A percentile compares a stretch with the other conserved stretches of the same genome.
These are phyloP conservation scores for Heteromeles arbutifolia DNA, from an alignment of 306 rosid genomes.

Conservation along the genomic window DNA sequence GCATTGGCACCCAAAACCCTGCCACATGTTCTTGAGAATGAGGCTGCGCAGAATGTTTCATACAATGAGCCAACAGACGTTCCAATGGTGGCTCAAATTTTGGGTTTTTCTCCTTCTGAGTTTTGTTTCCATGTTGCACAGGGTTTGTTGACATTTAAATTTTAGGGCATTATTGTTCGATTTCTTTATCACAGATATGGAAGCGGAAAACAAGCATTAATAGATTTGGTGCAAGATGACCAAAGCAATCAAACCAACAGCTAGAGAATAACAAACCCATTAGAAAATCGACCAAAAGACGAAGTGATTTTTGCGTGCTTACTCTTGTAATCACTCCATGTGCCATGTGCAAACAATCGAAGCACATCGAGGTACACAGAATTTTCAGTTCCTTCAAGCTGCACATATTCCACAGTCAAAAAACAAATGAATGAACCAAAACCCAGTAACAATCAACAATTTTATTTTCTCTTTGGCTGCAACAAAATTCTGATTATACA, in stretches of 20 bases:
- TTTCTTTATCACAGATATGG: not conserved
- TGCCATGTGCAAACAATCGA: slow-evolving; percentile 83
- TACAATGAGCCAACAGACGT: not conserved
- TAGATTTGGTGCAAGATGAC: not conserved
- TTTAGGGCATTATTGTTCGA: not conserved
- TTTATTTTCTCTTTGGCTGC: not conserved
- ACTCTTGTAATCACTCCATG: slow-evolving; percentile 93
- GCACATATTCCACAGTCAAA: slow-evolving; percentile 22
- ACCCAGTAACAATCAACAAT: not conserved
- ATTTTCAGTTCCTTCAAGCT: slow-evolving; percentile 69
- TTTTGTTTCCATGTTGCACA: not conserved
- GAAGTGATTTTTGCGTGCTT: slow-evolving; percentile 18
- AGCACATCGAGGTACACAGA: slow-evolving; percentile 65
- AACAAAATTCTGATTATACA: not conserved
- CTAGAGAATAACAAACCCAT: not conserved
- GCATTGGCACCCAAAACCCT: not conserved
- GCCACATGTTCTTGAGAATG: not conserved
- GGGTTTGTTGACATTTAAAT: not conserved
- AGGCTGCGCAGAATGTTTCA: not conserved
- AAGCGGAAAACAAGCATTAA: not conserved
- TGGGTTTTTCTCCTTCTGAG: not conserved
- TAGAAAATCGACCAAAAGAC: not conserved
- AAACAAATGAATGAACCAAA: not conserved
- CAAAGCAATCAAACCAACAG: not conserved
- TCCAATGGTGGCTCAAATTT: not conserved